Conservation (phyloP, 345 rosid genomes). For the Euphorbia tirucalli region DNA sequence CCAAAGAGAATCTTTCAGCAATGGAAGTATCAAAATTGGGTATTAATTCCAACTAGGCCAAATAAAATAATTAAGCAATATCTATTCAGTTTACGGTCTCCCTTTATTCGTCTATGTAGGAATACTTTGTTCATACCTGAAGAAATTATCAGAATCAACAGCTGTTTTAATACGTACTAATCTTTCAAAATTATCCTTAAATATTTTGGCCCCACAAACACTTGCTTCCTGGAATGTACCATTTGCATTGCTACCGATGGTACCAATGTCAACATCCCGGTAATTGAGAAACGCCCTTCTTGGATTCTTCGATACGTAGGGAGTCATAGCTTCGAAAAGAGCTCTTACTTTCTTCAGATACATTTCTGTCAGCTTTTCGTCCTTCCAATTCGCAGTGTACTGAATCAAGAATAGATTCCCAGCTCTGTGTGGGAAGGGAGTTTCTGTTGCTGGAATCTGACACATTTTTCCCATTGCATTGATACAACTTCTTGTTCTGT, state of each 20-base stretch:
- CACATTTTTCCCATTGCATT: constrained; percentile 41
- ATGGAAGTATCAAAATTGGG: no score
- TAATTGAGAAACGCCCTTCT: constrained; percentile 20
- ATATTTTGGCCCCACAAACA: constrained; percentile 17
- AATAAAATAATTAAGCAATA: no score
- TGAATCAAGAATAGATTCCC: constrained; percentile 53
- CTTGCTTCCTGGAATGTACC: constrained; percentile 21
- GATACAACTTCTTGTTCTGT: constrained; percentile 16
- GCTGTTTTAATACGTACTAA: constrained; percentile 27
- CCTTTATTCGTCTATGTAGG: constrained; percentile 12
- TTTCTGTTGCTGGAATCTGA: constrained; percentile 32
- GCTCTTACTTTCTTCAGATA: background rate
- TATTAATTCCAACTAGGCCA: no score
- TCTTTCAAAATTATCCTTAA: constrained; percentile 21
- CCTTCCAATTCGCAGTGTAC: constrained; percentile 36
- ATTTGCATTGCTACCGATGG: constrained; percentile 10
- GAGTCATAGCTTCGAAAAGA: constrained; percentile 17
- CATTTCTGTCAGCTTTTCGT: background rate
- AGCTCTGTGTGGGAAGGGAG: constrained; percentile 55
- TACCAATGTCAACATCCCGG: constrained; percentile 16
- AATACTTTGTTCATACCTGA: constrained; percentile 36
- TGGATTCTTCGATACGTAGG: constrained; percentile 23
- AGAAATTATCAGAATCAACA: constrained; percentile 35
- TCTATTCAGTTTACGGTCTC: background rate
- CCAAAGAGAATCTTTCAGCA: no score